Evolutionary conservation across 2,329 filamentous ascomycete genomes (phyloP), one percentile per base, ranked within the genome.

Genomic region (Chrysoporthe cubensis): DNA sequence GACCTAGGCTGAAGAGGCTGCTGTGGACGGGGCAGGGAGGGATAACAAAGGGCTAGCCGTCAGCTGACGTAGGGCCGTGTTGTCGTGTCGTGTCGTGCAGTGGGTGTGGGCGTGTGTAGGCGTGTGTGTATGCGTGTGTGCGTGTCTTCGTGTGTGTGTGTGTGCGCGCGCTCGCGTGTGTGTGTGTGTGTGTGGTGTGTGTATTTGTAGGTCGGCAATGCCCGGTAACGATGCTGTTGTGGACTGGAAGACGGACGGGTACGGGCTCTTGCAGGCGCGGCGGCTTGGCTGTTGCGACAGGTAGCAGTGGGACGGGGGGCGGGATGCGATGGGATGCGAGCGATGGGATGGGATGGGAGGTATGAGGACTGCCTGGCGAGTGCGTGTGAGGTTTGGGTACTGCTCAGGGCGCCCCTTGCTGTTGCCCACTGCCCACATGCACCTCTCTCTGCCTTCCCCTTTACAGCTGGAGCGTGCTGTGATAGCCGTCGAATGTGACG

Each of bases 1-100:
- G 64, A 67, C 69, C 70, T 65, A 65, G 52, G 62, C 18, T 57
- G 68, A 7, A 57, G 68, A 70, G 61, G 37, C n/a, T 26, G 48
- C 48, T 32, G 48, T 11, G 26, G 11, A 11, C 13, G 21, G 48
- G 48, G 48, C 48, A 26, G 48, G 8, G 21, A 26, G 48, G 26
- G 50, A 54, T 32, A 34, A 32, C 50, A 54, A 21, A 54, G 26
- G 7, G 48, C 26, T 26, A 26, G 50, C 50, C 13, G 21, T 54
- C 13, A 16, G 50, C 50, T 54, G 26, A 43, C 21, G 16, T 13
- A 42, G 40, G 64, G 64, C 44, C 52, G 61, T 54, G 26, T 63
- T 63, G 26, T 66, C 21, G 14, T 60, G 59, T 26, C 26, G 26
- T 26, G 26, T 26, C 26, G 26, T 26, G 26, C 26, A 2, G 26